These are phyloP conservation scores for Aspergillus japonicus DNA, from an alignment of 2,329 filamentous ascomycete genomes.

Conservation along the genomic window DNA sequence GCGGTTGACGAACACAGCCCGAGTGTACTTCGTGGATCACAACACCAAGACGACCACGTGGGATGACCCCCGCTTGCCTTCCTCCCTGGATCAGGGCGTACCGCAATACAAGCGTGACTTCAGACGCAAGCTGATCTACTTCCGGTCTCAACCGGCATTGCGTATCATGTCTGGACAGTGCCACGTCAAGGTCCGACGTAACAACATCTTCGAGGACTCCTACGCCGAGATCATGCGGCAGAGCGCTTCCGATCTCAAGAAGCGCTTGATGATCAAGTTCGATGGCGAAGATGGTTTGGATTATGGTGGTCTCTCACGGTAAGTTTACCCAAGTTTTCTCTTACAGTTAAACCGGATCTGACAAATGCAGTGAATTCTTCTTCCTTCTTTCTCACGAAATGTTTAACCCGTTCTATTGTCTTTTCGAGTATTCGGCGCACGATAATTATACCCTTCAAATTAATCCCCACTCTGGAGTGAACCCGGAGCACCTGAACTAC, in stretches of 20 bases:
- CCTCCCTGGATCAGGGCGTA: constrained; percentile 94
- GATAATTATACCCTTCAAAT: constrained; percentile 99
- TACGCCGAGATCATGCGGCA: constrained; percentile 98
- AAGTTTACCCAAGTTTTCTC: constrained; percentile 26
- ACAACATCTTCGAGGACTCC: constrained; percentile 97
- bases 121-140: constrained; percentile 96
- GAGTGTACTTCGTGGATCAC: constrained; percentile 98
- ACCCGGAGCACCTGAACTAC: constrained; percentile 98
- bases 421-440: constrained; percentile 99
- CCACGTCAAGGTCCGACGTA: constrained; percentile 94
- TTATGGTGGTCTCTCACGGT: constrained; percentile 90
- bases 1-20: constrained; percentile 95
- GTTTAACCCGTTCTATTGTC: constrained; percentile 99
- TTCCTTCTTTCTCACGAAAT: constrained; percentile 99
- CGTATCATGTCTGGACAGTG: constrained; percentile 95
- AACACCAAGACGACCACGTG: constrained; percentile 99
- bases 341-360: constrained; percentile 19
- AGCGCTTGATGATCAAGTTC: constrained; percentile 99
- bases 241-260: constrained; percentile 93
- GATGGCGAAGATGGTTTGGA: constrained; percentile 97
- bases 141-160: constrained; percentile 94
- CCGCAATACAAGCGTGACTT: constrained; percentile 99
- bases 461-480: constrained; percentile 98
- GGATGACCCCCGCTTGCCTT: constrained; percentile 94
- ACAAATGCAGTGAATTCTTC: constrained; percentile 79